Base-by-base conservation (phyloP, 106 monocot species). In the Platanthera guangdongensis region DNA sequence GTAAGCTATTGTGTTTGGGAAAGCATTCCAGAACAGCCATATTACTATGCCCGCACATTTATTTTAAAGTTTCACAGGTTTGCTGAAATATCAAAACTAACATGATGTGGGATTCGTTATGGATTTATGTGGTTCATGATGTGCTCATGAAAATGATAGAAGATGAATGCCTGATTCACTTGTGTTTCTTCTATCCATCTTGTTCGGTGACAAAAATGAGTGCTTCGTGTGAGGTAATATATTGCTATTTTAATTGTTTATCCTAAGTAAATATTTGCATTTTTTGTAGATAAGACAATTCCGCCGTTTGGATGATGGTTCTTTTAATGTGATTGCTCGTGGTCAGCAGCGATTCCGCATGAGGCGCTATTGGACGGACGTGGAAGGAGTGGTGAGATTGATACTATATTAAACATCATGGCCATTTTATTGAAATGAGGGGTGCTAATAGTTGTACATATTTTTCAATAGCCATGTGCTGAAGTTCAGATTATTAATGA, bases 401-500 rank as follows among this genome's bases (percentile, higher is more conserved):
- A 50, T 57, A n/a, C 46, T 52, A 46, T 71, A 6, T 75, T 81
- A 63, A 50, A 57, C n/a, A 39, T 59, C 51, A 25, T 59, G 16
- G 52, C 74, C 8, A 48, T 83, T 48, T 39, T 57, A 45, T 51
- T 54, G 6, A 73, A 18, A 30, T 52, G 63, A 70, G 9, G 39
- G 7, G 32, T 51, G 62, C 57, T 83, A 69, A 75, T 46, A 47
- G 30, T 74, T 63, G 2, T 63, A 15, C 9, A 39, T 49, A 13
- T 77, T 50, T 83, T 73, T 63, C 73, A 63, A 74, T 77, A 99
- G 97, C 89, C 89, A 73, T 92, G 85, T 76, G 97, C 88, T 68
- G 91, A 99, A 84, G 83, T 99, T 60, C 88, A 94, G 85, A 94
- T 99, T 49, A 59, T 99, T 72, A 74, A 92, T 76, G 97, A 99